Conservation (phyloP, 1,284 basidiomycete genomes). For the Meira nashicola region DNA sequence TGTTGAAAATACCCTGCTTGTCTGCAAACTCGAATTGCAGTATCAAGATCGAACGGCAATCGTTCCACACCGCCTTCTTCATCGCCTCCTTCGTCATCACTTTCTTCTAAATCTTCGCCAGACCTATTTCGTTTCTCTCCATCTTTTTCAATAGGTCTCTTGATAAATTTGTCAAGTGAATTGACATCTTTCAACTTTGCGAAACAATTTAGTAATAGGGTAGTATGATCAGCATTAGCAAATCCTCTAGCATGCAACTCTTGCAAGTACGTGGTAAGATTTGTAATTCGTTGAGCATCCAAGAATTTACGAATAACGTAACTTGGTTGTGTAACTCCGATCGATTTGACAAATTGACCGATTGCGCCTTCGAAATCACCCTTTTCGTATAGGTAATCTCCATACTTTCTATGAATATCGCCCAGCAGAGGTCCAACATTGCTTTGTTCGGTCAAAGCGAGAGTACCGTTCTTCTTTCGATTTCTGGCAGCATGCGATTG, state of each 20-base stretch:
- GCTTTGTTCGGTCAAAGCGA: conserved; percentile 21
- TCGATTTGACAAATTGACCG: conserved; percentile 83
- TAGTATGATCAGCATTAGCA: conserved; percentile 94
- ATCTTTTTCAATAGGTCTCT: conserved; percentile 47
- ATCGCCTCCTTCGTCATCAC: conserved; percentile 2
- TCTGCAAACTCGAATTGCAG: conserved; percentile 89
- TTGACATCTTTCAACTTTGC: conserved; percentile 89
- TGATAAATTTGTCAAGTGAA: conserved; percentile 85
- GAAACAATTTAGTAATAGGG: conserved; percentile 70
- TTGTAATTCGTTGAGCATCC: conserved; percentile 89
- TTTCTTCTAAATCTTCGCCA: conserved; percentile 6
- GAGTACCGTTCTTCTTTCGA: conserved; percentile 1
- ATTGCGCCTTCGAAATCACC: conserved; percentile 89
- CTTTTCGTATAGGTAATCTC: conserved; percentile 84
- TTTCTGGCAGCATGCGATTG: conserved; percentile 29
- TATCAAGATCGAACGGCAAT: conserved; percentile 91
- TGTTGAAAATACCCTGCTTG: conserved; percentile 95
- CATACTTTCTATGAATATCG: conserved; percentile 63
- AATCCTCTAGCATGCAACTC: conserved; percentile 82
- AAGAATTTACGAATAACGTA: conserved; percentile 96
- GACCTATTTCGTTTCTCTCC: not conserved
- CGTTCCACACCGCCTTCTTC: conserved; percentile 53
- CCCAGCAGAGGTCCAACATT: conserved; percentile 39
- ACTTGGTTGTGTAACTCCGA: conserved; percentile 82
- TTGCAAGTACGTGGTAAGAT: conserved; percentile 90